Evolutionary conservation across 148 eudicot genomes (phyloP), one percentile per base, ranked within the genome.

Genomic region (Rhododendron williamsianum): DNA sequence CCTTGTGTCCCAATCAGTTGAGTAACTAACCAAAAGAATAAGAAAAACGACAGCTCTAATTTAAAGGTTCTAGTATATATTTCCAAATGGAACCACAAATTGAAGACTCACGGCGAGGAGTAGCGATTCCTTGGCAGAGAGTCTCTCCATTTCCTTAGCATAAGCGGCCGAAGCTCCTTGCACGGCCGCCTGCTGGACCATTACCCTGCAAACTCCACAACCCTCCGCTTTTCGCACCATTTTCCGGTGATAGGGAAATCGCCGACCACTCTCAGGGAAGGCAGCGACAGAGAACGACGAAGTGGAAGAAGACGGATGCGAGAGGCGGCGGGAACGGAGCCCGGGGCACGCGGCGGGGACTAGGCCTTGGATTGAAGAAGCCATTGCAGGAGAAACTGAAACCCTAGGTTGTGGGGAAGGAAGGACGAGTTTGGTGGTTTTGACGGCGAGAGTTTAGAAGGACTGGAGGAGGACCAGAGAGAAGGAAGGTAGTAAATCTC

Each of bases 141-240:
- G 93, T 23, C 97, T 89, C 82, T 96, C 99, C 98, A 96, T 96
- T 71, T 96, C 95, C 86, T 91, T 92, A 15, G 97, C 98, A 72
- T 92, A 96, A 81, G 92, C 81, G 48, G 98, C 95, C 7, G 96
- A 93, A 89, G 98, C 91, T 43, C 95, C 96, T 80, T 88, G 92
- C 3, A 89, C 91, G 3, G 94, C 63, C 82, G 92, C 71, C 83
- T 89, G 89, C 89, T 92, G 92, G 79, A 88, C 96, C 93, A 91
- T 91, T 63, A 93, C 95, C 71, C 88, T 82, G 81, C 92, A 86
- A 15, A 83, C 9, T 33, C 80, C 16, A 23, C 36, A 83, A 11
- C 54, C 83, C 74, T 85, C 84, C 23, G 80, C 9, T n/a, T 69
- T 89, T 87, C 87, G 84, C 35, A 51, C 54, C 51, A 72, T 73